phyloP scores from a whole-genome alignment of 2,329 filamentous ascomycete genomes.

The Cadophora luteo-olivacea region DNA sequence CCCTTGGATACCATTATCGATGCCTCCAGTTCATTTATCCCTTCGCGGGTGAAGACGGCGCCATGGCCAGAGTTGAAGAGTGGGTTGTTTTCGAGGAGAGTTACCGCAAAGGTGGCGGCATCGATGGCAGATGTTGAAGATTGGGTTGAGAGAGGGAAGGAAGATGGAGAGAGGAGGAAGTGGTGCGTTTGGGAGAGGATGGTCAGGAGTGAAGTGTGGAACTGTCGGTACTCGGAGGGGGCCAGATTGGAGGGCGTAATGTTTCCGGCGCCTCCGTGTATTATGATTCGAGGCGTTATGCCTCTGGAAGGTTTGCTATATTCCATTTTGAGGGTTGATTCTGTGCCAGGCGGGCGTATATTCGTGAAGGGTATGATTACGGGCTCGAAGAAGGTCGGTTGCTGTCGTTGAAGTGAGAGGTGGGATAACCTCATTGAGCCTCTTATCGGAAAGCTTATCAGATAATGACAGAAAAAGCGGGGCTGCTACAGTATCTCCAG shows the following conservation, averaged over 20 bases:
- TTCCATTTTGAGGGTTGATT: constrained; percentile 19
- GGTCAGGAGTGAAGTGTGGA: constrained; percentile 64
- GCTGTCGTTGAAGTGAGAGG: not conserved
- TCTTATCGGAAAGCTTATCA: constrained; percentile 13
- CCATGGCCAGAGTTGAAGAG: constrained; percentile 87
- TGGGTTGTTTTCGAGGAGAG: constrained; percentile 76
- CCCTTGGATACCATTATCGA: constrained; percentile 83
- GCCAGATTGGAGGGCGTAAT: constrained; percentile 66
- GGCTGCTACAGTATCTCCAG: not conserved
- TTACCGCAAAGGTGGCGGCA: constrained; percentile 76
- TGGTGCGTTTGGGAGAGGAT: constrained; percentile 60
- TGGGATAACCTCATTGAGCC: not conserved
- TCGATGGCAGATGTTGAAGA: constrained; percentile 65
- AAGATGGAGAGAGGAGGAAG: constrained; percentile 59
- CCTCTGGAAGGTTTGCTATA: constrained; percentile 11
- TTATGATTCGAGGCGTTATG: constrained; percentile 28
- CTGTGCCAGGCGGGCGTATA: not conserved
- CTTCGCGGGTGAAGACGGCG: constrained; percentile 84
- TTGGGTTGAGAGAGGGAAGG: constrained; percentile 58
- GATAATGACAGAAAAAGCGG: not conserved
- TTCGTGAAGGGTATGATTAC: not conserved
- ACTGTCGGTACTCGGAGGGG: constrained; percentile 61
- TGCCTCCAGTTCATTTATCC: constrained; percentile 85
- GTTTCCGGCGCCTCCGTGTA: constrained; percentile 70
- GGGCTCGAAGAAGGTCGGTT: not conserved